Evolutionary conservation across 768 basidiomycete species (phyloP), one percentile per base, ranked within the genome.

Genomic region (Cyclocybe aegerita): DNA sequence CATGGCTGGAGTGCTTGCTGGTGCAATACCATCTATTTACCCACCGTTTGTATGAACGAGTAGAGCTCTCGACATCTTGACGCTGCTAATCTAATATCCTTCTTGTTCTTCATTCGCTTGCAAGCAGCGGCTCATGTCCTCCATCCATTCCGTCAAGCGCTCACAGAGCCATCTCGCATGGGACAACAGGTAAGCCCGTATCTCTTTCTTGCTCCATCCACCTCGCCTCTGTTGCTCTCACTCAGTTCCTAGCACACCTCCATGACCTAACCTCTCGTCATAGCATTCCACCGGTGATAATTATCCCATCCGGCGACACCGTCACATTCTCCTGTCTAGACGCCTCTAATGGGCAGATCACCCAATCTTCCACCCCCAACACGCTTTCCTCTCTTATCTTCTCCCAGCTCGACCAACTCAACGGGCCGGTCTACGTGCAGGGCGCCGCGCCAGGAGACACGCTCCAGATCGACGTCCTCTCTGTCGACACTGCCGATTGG

Each of bases 281-380:
- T 23, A 84, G 82, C 53, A 80, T 85, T 37, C 69, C 73, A 10
- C 83, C 83, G 0, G 72, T 72, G 12, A 54, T 81, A 30, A 73
- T 60, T 10, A 60, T 85, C 42, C 52, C 72, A 39, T 83, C 82
- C 1, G 83, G 82, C 11, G 77, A 79, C 3, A 76, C 70, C 4
- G 69, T 85, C 52, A 70, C 71, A 17, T 82, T 84, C 57, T 79
- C 82, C 58, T 85, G 82, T 53, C 70, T 82, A n/a, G 82, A 85
- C 59, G 82, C 76, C 2, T 82, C 82, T 17, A 83, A 83, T 54
- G 81, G 80, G 1, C 81, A 85, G 62, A 70, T 85, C 49, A 76
- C 71, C 0, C 59, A 73, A 17, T 50, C 67, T 4, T 78, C 79
- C 5, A 76, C 72, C 12, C 52, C 63, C 2, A 46, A 50, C 1